These are phyloP conservation scores for Dillenia suffruticosa DNA, from an alignment of 164 flowering plant species.

Conservation along the genomic window DNA sequence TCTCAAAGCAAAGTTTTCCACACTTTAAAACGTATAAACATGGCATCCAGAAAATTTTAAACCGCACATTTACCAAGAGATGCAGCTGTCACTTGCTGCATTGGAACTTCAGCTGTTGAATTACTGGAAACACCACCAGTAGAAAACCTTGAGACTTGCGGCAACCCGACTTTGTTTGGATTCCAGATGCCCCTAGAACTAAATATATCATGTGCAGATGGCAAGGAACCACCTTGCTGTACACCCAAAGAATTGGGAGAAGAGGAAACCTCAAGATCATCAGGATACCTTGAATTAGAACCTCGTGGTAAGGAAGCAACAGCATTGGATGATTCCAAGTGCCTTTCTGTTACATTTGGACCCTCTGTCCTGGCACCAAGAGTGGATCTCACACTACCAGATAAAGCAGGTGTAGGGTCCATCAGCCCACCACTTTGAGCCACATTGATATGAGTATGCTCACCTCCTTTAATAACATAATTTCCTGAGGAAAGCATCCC, in stretches of 20 bases:
- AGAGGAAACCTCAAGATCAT: conserved; percentile 38
- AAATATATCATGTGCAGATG: conserved; percentile 23
- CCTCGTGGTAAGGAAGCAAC: conserved; percentile 9
- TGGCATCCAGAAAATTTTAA: conserved; percentile 5
- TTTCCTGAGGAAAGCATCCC: conserved; percentile 31
- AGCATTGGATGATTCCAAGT: conserved; percentile 14
- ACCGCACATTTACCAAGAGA: conserved; percentile 17
- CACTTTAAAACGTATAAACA: conserved; percentile 1
- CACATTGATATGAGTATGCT: conserved; percentile 21
- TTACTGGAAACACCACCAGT: conserved; percentile 19
- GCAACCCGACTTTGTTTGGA: conserved; percentile 33
- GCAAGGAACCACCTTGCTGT: conserved; percentile 29
- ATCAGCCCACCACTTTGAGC: conserved; percentile 24
- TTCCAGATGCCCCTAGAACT: conserved; percentile 35
- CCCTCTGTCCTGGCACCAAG: conserved; percentile 26
- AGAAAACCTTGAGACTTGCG: conserved; percentile 33
- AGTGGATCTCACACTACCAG: conserved; percentile 24
- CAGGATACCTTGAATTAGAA: conserved; percentile 23
- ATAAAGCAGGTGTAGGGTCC: conserved; percentile 21
- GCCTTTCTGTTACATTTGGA: conserved; percentile 17
- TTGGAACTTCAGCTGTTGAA: conserved; percentile 18
- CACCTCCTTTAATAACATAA: conserved; percentile 32
- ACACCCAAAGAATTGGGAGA: conserved; percentile 17
- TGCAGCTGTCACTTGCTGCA: conserved; percentile 17
- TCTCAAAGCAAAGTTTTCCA: too few relatives aligned